Evolutionary conservation across 2,329 filamentous ascomycete species (phyloP).

Genomic region (Sphaerulina musiva): DNA sequence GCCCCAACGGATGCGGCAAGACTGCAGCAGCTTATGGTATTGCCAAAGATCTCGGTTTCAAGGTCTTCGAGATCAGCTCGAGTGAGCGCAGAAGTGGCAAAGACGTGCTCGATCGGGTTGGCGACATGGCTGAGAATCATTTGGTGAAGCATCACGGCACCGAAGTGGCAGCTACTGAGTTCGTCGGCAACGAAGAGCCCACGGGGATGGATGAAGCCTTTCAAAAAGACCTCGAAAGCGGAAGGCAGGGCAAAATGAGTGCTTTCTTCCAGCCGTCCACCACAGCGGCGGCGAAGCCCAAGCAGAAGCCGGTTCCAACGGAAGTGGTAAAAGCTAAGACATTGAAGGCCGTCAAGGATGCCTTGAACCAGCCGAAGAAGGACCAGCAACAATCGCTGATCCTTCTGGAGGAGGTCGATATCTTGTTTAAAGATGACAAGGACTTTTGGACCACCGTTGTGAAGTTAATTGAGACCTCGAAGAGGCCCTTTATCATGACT

Average conservation of each 20-base stretch:
- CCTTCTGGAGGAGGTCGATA: slow-evolving; percentile 84
- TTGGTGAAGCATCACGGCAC: slow-evolving; percentile 57
- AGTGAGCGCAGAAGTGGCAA: slow-evolving; percentile 76
- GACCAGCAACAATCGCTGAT: slow-evolving; percentile 89
- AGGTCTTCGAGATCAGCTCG: slow-evolving; percentile 90
- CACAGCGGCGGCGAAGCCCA: slow-evolving; percentile 35
- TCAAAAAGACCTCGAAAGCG: slow-evolving; percentile 55
- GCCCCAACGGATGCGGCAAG: slow-evolving; percentile 85
- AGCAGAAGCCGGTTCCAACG: slow-evolving; percentile 29
- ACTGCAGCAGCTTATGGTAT: slow-evolving; percentile 87
- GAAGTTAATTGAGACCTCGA: slow-evolving; percentile 72
- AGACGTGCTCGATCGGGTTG: slow-evolving; percentile 84
- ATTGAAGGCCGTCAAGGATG: slow-evolving; percentile 24
- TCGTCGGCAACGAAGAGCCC: slow-evolving; percentile 32
- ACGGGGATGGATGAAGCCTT: slow-evolving; percentile 41
- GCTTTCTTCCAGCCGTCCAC: slow-evolving; percentile 62
- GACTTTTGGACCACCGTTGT: slow-evolving; percentile 85
- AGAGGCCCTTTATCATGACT: slow-evolving; percentile 87
- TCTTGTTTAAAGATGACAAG: slow-evolving; percentile 92
- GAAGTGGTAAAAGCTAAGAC: slow-evolving; percentile 24
- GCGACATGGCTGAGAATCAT: slow-evolving; percentile 95
- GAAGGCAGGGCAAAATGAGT: slow-evolving; percentile 71
- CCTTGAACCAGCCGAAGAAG: slow-evolving; percentile 34
- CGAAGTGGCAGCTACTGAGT: slow-evolving; percentile 21
- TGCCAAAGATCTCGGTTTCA: slow-evolving; percentile 84